These are phyloP conservation scores for Scheffersomyces ergatensis DNA, from an alignment of 805 yeast genomes.

Conservation along the genomic window DNA sequence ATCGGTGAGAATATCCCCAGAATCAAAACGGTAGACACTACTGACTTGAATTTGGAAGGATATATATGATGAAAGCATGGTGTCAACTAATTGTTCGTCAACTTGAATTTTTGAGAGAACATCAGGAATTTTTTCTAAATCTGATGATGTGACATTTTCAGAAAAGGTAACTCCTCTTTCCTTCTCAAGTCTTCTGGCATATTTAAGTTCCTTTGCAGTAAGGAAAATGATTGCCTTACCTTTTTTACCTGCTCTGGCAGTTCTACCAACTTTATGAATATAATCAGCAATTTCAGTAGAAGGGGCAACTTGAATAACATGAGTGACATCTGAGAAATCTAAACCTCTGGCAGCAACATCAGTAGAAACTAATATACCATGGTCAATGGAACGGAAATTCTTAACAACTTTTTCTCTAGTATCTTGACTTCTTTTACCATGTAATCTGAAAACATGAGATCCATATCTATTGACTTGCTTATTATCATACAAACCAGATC, in stretches of 20 bases:
- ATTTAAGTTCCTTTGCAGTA: constrained; percentile 56
- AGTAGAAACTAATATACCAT: constrained; percentile 73
- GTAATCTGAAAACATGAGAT: constrained; percentile 40
- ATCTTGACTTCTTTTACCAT: constrained; percentile 73
- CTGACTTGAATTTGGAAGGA: constrained; percentile 26
- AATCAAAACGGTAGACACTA: constrained; percentile 8
- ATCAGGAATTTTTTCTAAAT: constrained; percentile 22
- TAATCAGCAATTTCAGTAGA: constrained; percentile 75
- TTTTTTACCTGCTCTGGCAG: constrained; percentile 84
- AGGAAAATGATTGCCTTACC: constrained; percentile 70
- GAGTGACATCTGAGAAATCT: constrained; percentile 87
- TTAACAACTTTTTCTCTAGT: constrained; percentile 61
- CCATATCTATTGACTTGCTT: constrained; percentile 10
- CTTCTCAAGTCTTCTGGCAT: constrained; percentile 44
- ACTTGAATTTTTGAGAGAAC: constrained; percentile 12
- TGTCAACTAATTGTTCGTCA: constrained; percentile 18
- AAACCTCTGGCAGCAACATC: constrained; percentile 97
- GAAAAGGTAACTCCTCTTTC: constrained; percentile 56
- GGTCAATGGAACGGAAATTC: constrained; percentile 43
- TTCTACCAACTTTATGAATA: constrained; percentile 92
- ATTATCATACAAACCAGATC: constrained; percentile 13
- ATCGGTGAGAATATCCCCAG: constrained; percentile 28
- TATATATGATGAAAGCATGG: constrained; percentile 22
- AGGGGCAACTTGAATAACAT: constrained; percentile 82
- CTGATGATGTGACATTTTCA: constrained; percentile 38